Base-by-base conservation (phyloP, 148 eudicot genomes). In the Diospyros kaki region DNA sequence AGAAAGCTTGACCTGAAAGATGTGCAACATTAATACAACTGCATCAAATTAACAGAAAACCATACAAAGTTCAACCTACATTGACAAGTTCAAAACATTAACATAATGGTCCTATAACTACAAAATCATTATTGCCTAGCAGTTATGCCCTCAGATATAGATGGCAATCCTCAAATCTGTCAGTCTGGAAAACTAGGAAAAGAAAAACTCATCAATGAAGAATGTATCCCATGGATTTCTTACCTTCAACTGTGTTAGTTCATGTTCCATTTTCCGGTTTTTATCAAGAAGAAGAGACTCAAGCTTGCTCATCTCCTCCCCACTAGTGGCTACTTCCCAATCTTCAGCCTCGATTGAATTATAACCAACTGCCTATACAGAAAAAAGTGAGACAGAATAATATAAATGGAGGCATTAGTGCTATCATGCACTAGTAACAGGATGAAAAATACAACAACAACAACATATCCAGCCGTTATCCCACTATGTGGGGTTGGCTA, bases 271-370 rank as follows among this genome's bases (percentile, higher is more conserved):
- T 86, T 96, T 96, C 64, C 89, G 88, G 86, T 96, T 96, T 86
- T 96, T 96, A 80, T 96, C 99, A 73, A 96, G 99, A 82, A 96
- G 89, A 80, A 96, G 81, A 51, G 97, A 88, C 84, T 96, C 99
- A 77, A 96, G 84, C 84, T 93, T 93, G 89, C 99, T 96, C 97
- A 96, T 93, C 79, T 96, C 99, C 80, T 96, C 98, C 69, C 99
- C 99, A 83, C 87, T 87, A 5, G 99, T 96, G 67, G 99, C 99
- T 72, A 87, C 93, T 81, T 96, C 99, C 99, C 99, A 96, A 80
- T 96, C 99, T 86, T 96, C 98, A 77, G 98, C 99, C 86, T 96
- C 99, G 76, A 96, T 96, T 64, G 99, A 93, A 83, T 96, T 96
- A 79, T 96, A 96, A 73, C 99, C 99, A 72, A 93, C 99, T 80